Percentiles rank a stretch among this genome's conserved stretches.
These are phyloP conservation scores for Mortierella antarctica DNA, from an alignment of 192 early-diverging fungal genomes.

Conservation along the genomic window DNA sequence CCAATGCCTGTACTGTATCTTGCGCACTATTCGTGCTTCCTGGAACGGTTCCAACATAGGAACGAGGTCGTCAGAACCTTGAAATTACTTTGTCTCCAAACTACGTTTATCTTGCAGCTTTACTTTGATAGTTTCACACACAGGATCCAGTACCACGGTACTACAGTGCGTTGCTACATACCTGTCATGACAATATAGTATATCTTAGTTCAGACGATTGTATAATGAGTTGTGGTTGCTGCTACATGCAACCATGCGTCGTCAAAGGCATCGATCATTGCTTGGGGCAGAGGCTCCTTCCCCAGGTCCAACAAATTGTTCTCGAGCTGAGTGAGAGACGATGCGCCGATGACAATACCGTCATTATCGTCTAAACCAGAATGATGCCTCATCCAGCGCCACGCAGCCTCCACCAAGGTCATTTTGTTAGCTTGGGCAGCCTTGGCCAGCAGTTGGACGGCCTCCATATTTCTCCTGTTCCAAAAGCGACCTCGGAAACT, in stretches of 20 bases:
- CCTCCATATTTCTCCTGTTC: conserved; percentile 55
- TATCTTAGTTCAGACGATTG: too few species aligned
- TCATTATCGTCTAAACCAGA: conserved; percentile 13
- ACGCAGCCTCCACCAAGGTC: conserved; percentile 23
- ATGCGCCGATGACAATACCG: conserved; percentile 45
- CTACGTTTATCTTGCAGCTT: too few species aligned
- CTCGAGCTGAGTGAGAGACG: conserved; percentile 45
- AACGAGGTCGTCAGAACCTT: too few species aligned
- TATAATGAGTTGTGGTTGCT: neutral
- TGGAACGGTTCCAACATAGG: too few species aligned
- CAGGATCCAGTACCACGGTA: too few species aligned
- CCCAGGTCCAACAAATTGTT: conserved; percentile 59
- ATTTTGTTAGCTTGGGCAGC: conserved; percentile 18
- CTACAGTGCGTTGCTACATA: too few species aligned
- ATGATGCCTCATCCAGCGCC: conserved; percentile 54
- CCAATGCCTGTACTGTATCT: too few species aligned
- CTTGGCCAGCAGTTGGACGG: conserved; percentile 52
- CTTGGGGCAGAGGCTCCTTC: conserved; percentile 57
- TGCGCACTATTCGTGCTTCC: too few species aligned
- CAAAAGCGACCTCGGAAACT: conserved; percentile 34
- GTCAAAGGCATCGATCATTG: conserved; percentile 62
- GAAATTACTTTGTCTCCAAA: too few species aligned
- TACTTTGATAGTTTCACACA: too few species aligned
- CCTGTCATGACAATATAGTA: too few species aligned
- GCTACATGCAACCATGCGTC: conserved; percentile 60